Evolutionary conservation across 257 asterid species (phyloP).

Genomic region (Linderniella brevidens): DNA sequence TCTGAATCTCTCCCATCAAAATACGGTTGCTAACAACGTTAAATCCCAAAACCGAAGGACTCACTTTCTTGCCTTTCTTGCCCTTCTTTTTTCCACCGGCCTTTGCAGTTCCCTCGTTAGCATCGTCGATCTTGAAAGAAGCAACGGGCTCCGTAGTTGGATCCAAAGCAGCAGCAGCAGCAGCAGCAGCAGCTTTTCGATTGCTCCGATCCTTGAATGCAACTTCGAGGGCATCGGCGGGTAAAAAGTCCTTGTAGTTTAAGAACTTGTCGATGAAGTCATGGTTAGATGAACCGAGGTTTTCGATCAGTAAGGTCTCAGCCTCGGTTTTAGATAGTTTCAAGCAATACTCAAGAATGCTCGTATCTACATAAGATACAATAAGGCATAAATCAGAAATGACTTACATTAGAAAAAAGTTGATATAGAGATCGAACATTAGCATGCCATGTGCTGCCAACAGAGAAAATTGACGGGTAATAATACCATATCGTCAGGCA

Average conservation of each 20-base stretch:
- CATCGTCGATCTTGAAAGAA: neutral
- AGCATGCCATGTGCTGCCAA: no score
- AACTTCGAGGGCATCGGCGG: slow-evolving; percentile 57
- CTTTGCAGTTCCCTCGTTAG: slow-evolving; percentile 17
- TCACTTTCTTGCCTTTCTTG: slow-evolving; percentile 45
- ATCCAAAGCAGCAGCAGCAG: slow-evolving; percentile 10
- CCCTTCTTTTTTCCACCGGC: slow-evolving; percentile 33
- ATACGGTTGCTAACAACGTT: slow-evolving; percentile 57
- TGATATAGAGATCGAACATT: neutral
- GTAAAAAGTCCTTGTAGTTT: slow-evolving; percentile 65
- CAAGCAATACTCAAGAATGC: slow-evolving; percentile 66
- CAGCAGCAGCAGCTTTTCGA: slow-evolving; percentile 18
- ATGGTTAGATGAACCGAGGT: slow-evolving; percentile 70
- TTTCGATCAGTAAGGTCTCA: slow-evolving; percentile 59
- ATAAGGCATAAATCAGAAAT: no score
- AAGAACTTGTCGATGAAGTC: slow-evolving; percentile 82
- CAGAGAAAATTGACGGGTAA: no score
- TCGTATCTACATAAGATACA: slow-evolving; percentile 41
- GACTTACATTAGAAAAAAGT: neutral
- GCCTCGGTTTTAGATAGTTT: slow-evolving; percentile 82
- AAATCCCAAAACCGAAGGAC: slow-evolving; percentile 47
- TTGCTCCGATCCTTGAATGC: slow-evolving; percentile 47
- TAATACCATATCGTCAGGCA: no score
- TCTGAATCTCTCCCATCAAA: slow-evolving; percentile 71
- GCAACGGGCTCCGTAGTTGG: no score